Evolutionary conservation across 768 basidiomycete genomes (phyloP), one percentile per base, ranked within the genome.

Genomic region (Suillus sp.): DNA sequence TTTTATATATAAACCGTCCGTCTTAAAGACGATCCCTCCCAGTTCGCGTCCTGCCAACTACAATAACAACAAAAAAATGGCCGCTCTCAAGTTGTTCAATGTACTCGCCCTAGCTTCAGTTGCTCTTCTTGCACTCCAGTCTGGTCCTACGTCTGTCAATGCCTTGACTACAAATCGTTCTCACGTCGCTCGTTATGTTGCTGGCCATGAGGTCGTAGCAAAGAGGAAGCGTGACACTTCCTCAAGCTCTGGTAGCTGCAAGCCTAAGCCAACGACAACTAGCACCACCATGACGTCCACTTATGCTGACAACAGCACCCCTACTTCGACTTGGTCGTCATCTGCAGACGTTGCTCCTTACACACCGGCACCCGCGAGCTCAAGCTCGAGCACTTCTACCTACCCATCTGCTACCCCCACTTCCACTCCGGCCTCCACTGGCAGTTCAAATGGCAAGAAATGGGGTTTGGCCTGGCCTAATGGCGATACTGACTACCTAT

Each of bases 381-480:
- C 59, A 9, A 9, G 42, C 40, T 51, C 59, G 4, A 9, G 25
- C 16, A 1, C 48, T 27, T 14, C 30, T 20, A 5, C 6, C 16
- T 55, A 22, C 54, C 1, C 9, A 7, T 67, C 32, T 50, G 66
- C 13, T 0, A 68, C 9, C 9, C 45, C 75, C 7, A 16, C 48
- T n/a, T 58, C 75, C 7, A 64, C 66, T 38, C 27, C 68, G 59
- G 25, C 65, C 30, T 14, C 63, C 38, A 1, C 59, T 34, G 32
- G n/a, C 47, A 53, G 27, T 42, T 61, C 35, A 66, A 13, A 35
- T 37, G 35, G 59, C 22, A 75, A 72, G 51, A 92, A 92, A 75
- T 79, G 83, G 48, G 85, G 91, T 65, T 72, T 90, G 22, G 89
- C 83, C 25, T 94, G 91, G 89, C 81, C 88, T 42, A 83, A 86